Evolutionary conservation across 2,329 filamentous ascomycete species (phyloP).

Genomic region (Xylaria sp.): DNA sequence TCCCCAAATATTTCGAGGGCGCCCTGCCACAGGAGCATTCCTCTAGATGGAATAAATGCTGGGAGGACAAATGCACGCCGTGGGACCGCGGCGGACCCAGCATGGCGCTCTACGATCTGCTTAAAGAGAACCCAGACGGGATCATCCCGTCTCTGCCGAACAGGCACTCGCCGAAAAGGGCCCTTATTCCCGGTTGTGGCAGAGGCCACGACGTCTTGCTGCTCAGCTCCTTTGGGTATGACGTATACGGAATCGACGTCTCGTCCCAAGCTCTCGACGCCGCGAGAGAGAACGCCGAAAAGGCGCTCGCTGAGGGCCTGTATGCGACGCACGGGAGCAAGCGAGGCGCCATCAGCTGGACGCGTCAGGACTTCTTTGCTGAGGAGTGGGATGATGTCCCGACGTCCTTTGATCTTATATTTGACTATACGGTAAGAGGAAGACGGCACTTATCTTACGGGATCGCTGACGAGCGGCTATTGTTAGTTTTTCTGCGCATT

Average conservation of each 20-base stretch:
- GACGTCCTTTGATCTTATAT: slow-evolving; percentile 71
- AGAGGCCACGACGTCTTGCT: slow-evolving; percentile 84
- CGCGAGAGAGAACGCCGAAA: slow-evolving; percentile 58
- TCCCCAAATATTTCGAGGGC: slow-evolving; percentile 51
- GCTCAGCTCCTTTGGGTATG: slow-evolving; percentile 78
- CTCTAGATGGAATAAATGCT: slow-evolving; percentile 60
- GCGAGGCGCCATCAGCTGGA: slow-evolving; percentile 64
- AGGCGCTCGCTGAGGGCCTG: slow-evolving; percentile 53
- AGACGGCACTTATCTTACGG: background rate
- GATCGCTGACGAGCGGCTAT: slow-evolving; percentile 12
- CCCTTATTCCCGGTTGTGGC: slow-evolving; percentile 84
- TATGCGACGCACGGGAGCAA: slow-evolving; percentile 53
- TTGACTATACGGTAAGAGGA: slow-evolving; percentile 68
- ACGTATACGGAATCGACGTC: slow-evolving; percentile 79
- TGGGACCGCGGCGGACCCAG: slow-evolving; percentile 68
- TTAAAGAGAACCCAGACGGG: slow-evolving; percentile 57
- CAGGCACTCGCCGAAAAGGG: slow-evolving; percentile 57
- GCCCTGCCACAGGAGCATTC: slow-evolving; percentile 52
- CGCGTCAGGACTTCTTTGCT: slow-evolving; percentile 74
- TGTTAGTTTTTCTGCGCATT: slow-evolving; percentile 71
- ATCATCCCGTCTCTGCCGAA: slow-evolving; percentile 51
- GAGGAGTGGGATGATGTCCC: slow-evolving; percentile 62
- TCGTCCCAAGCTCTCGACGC: slow-evolving; percentile 60
- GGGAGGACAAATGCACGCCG: slow-evolving; percentile 58
- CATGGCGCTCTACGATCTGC: slow-evolving; percentile 64